These are phyloP conservation scores for Lipomyces kockii DNA, from an alignment of 805 yeast species.

Conservation along the genomic window DNA sequence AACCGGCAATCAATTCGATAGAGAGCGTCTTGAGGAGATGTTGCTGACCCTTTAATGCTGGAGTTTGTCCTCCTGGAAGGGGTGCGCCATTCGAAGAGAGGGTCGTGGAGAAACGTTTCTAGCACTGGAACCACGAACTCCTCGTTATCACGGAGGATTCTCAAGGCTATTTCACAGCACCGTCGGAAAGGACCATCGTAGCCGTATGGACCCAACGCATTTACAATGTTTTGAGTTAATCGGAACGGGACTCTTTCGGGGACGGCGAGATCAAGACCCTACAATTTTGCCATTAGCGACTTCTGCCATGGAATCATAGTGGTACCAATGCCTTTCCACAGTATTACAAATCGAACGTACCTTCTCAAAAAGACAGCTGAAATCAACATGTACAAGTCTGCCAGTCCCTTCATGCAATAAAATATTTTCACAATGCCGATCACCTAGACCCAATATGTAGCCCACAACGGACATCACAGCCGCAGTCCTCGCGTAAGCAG, in stretches of 20 bases:
- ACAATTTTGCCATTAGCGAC: slow-evolving; percentile 64
- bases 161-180: slow-evolving; percentile 82
- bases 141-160: slow-evolving; percentile 75
- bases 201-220: slow-evolving; percentile 86
- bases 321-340: slow-evolving; percentile 54
- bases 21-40: slow-evolving; percentile 33
- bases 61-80: slow-evolving; percentile 30
- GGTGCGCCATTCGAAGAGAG: slow-evolving; percentile 76
- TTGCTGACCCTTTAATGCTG: slow-evolving; percentile 13
- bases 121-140: slow-evolving; percentile 84
- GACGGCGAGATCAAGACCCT: slow-evolving; percentile 65
- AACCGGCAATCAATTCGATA: slow-evolving; percentile 24
- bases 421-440: slow-evolving; percentile 93
- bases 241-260: slow-evolving; percentile 97
- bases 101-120: slow-evolving; percentile 92
- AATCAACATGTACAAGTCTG: slow-evolving; percentile 87
- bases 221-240: slow-evolving; percentile 82
- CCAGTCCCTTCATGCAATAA: slow-evolving; percentile 76
- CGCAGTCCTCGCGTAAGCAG: slow-evolving; percentile 71
- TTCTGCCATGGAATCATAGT: slow-evolving; percentile 90
- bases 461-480: slow-evolving; percentile 99
- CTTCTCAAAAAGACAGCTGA: slow-evolving; percentile 94
- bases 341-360: slow-evolving; percentile 37
- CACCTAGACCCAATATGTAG: slow-evolving; percentile 90
- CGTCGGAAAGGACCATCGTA: slow-evolving; percentile 88